Evolutionary conservation across 2,329 filamentous ascomycete species (phyloP).

Genomic region (Xylariaceae sp.): DNA sequence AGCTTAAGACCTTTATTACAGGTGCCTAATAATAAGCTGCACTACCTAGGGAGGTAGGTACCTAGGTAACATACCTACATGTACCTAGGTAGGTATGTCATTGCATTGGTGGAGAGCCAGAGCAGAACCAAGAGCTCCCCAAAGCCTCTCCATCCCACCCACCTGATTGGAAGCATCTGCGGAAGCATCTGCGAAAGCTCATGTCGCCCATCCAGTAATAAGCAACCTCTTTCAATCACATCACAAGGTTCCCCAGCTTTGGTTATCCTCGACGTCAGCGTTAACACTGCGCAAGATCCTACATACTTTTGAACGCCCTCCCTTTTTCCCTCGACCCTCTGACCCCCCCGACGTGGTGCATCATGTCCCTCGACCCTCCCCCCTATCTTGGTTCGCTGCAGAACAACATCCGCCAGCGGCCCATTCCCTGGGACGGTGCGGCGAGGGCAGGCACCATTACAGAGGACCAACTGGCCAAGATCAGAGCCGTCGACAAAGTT

Average conservation of each 20-base stretch:
- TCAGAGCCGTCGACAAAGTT: slow-evolving; percentile 95
- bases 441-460: slow-evolving; percentile 92
- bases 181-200: neutral
- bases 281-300: neutral
- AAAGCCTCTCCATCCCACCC: slow-evolving; percentile 8
- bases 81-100: no score
- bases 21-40: no score
- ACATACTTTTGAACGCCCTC: neutral
- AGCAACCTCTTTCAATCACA: slow-evolving; percentile 12
- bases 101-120: slow-evolving; percentile 1
- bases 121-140: slow-evolving; percentile 13
- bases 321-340: no score
- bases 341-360: slow-evolving; percentile 29
- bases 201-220: slow-evolving; percentile 19
- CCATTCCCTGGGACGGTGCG: slow-evolving; percentile 97
- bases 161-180: slow-evolving; percentile 24
- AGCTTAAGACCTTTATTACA: no score
- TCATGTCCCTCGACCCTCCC: slow-evolving; percentile 90
- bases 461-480: slow-evolving; percentile 91
- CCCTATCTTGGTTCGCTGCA: slow-evolving; percentile 86
- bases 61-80: no score
- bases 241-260: slow-evolving; percentile 11
- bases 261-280: neutral
- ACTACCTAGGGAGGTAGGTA: no score
- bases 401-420: slow-evolving; percentile 94